Percentiles rank a stretch among this genome's conserved stretches.
phyloP scores from a whole-genome alignment of 176 grass and related monocot genomes.

The Chrysopogon serrulatus region DNA sequence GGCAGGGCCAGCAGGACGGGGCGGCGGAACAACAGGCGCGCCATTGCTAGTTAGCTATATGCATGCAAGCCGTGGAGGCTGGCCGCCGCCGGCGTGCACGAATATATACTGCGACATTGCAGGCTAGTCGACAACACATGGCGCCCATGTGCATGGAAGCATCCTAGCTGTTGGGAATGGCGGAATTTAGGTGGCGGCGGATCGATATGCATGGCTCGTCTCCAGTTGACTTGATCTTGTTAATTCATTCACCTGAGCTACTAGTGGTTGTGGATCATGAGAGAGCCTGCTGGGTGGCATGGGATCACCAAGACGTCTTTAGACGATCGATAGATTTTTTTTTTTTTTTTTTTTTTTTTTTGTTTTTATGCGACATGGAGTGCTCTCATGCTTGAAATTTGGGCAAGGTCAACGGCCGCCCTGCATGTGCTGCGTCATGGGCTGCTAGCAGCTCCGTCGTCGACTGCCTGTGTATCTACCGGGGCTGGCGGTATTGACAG shows the following conservation, averaged over 20 bases:
- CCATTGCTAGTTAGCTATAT: not conserved
- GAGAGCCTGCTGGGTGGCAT: not conserved
- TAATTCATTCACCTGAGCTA: not conserved
- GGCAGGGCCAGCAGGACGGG: not conserved
- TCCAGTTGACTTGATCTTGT: conserved; percentile 12
- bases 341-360: too few species aligned
- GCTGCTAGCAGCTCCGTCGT: not conserved
- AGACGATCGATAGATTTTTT: too few species aligned
- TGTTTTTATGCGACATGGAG: not conserved
- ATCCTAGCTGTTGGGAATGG: not conserved
- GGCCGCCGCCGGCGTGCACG: not conserved
- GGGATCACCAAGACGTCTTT: not conserved
- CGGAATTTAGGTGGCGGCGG: not conserved
- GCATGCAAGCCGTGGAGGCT: too few species aligned
- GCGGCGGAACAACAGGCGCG: not conserved
- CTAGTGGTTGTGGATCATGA: not conserved
- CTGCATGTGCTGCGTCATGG: not conserved
- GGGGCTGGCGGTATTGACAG: too few species aligned
- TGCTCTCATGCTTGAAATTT: not conserved
- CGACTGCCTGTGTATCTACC: not conserved
- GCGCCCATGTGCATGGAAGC: not conserved
- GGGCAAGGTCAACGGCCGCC: conserved; percentile 2
- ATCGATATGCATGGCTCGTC: not conserved
- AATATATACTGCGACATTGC: not conserved
- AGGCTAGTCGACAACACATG: not conserved